A percentile compares a stretch with the other conserved stretches of the same genome.
Evolutionary conservation across 2,329 filamentous ascomycete species (phyloP).

Genomic region (Exophiala mesophila): DNA sequence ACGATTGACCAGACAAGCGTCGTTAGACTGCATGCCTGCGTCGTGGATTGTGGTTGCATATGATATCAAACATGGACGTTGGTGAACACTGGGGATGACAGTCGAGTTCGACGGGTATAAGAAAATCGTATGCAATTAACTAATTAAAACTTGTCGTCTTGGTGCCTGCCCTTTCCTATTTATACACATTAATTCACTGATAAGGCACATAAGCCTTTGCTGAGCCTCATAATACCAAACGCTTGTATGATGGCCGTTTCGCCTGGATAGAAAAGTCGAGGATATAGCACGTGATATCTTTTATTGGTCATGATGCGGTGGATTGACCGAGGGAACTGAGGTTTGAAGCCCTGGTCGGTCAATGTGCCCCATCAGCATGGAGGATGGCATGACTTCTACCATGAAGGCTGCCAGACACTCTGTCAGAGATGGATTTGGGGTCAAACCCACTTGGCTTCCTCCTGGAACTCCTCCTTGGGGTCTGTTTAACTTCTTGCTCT

Average conservation of each 20-base stretch:
- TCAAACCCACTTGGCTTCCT: conserved; percentile 29
- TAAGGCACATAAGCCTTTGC: conserved; percentile 14
- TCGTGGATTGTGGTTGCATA: too few relatives aligned
- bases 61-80: too few relatives aligned
- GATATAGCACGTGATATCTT: background rate
- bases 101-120: too few relatives aligned
- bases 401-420: conserved; percentile 28
- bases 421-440: conserved; percentile 29
- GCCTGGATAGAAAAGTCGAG: too few relatives aligned
- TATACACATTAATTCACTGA: conserved; percentile 18
- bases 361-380: conserved; percentile 24
- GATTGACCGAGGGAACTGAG: too few relatives aligned
- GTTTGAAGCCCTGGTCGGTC: background rate
- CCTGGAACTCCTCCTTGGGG: conserved; percentile 24
- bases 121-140: too few relatives aligned
- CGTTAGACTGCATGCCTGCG: too few relatives aligned
- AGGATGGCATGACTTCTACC: conserved; percentile 26
- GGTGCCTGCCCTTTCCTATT: conserved; percentile 8
- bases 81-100: too few relatives aligned
- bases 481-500: conserved; percentile 31
- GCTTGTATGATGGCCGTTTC: too few relatives aligned
- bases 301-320: background rate
- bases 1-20: too few relatives aligned
- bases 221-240: conserved; percentile 3
- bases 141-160: too few relatives aligned